Conservation (phyloP, 2,329 filamentous ascomycete species). For the Penicillium expansum region DNA sequence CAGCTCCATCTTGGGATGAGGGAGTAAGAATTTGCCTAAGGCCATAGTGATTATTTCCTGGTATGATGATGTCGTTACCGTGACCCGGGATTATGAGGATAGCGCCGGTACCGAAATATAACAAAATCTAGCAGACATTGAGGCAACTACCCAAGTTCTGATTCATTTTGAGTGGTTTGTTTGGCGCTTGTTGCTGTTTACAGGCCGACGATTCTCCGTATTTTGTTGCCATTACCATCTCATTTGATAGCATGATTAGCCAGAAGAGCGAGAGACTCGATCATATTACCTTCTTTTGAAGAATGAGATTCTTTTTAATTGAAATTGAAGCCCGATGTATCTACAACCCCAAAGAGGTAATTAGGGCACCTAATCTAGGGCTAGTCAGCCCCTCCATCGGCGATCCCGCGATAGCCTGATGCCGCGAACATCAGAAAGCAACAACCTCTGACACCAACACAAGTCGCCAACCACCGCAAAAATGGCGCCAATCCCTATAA, state of each 20-base stretch:
- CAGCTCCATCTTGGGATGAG: neutral
- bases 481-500: slow-evolving; percentile 78
- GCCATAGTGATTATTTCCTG: neutral
- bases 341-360: neutral
- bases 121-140: too few relatives aligned
- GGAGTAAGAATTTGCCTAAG: neutral
- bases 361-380: slow-evolving; percentile 3
- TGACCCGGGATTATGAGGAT: neutral
- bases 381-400: slow-evolving; percentile 5
- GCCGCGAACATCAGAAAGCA: neutral
- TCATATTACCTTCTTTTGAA: too few relatives aligned
- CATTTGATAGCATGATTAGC: neutral
- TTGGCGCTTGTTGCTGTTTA: neutral
- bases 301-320: neutral
- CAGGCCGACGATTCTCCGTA: too few relatives aligned
- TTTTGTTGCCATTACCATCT: neutral
- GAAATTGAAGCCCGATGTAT: neutral
- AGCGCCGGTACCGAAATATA: neutral
- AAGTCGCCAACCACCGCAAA: neutral
- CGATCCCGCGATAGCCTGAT: neutral
- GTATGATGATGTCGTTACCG: neutral
- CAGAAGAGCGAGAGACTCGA: rapidly evolving
- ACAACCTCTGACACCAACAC: neutral
- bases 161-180: neutral
- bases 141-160: neutral